Conservation (phyloP, 2,329 filamentous ascomycete species). For the Fusarium veterinarium region DNA sequence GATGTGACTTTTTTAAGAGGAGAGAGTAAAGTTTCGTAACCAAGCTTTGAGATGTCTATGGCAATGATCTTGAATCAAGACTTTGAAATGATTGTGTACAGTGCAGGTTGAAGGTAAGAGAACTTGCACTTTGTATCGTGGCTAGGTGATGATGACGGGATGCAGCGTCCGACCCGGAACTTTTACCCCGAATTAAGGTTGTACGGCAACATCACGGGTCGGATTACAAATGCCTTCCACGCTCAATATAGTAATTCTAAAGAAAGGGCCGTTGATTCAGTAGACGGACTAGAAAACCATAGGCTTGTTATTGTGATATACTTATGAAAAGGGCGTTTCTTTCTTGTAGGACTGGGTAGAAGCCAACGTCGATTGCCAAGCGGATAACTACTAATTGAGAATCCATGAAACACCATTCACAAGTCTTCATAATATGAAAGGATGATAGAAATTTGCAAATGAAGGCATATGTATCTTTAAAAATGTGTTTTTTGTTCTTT, state of each 20-base stretch:
- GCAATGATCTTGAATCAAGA: accelerated
- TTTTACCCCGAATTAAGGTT: constrained; percentile 12
- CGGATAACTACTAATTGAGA: accelerated
- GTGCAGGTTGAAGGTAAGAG: not conserved
- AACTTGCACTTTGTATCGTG: not conserved
- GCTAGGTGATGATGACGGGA: constrained; percentile 11
- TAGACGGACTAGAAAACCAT: accelerated
- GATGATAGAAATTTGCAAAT: accelerated
- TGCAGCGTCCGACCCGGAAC: not conserved
- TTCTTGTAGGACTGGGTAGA: accelerated
- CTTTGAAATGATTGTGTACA: not conserved
- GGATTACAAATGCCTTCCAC: not conserved
- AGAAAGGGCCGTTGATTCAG: accelerated
- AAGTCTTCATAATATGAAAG: not conserved
- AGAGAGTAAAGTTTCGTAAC: too few relatives aligned
- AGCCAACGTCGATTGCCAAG: accelerated
- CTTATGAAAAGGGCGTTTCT: accelerated
- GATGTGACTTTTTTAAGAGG: not conserved
- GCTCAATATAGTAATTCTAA: not conserved
- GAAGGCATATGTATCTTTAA: accelerated
- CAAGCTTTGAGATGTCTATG: not conserved
- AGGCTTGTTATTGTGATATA: not conserved
- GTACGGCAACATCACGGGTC: not conserved
- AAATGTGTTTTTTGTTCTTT: not conserved
- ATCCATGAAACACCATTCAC: not conserved